Percentiles rank a stretch among this genome's conserved stretches.
Conservation (phyloP, 495 filamentous ascomycete genomes). For the Entonaema liquescens region DNA sequence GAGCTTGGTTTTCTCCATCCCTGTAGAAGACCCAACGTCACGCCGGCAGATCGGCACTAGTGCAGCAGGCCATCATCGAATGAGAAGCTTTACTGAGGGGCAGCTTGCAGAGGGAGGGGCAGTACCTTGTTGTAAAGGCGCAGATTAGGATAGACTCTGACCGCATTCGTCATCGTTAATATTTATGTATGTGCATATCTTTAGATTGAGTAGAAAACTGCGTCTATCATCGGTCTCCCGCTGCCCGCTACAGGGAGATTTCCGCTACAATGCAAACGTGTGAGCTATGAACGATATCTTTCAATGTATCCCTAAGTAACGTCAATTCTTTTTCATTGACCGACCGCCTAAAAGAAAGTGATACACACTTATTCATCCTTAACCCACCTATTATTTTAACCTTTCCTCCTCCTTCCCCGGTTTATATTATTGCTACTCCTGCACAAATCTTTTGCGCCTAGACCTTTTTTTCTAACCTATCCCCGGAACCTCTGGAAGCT, state of each 20-base stretch:
- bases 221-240: neutral
- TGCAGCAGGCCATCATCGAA: conserved; percentile 21
- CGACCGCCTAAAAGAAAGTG: conserved; percentile 14
- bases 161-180: conserved; percentile 41
- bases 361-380: conserved; percentile 4
- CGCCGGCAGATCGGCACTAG: conserved; percentile 38
- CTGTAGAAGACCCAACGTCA: conserved; percentile 16
- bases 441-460: conserved; percentile 10
- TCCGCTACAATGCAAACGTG: neutral
- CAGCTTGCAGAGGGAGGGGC: conserved; percentile 31
- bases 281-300: neutral
- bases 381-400: conserved; percentile 32
- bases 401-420: conserved; percentile 4
- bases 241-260: neutral
- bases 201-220: neutral
- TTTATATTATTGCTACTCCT: conserved; percentile 14
- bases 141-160: conserved; percentile 18
- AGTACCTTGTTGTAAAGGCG: neutral
- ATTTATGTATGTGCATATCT: neutral
- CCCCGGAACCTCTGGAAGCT: conserved; percentile 12
- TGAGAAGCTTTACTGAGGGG: conserved; percentile 8
- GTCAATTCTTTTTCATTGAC: conserved; percentile 40
- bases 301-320: conserved; percentile 10
- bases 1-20: neutral
- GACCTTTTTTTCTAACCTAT: conserved; percentile 6